Evolutionary conservation across 495 filamentous ascomycete species (phyloP), one percentile per base, ranked within the genome.

Genomic region (Hypoxylon cercidicola): DNA sequence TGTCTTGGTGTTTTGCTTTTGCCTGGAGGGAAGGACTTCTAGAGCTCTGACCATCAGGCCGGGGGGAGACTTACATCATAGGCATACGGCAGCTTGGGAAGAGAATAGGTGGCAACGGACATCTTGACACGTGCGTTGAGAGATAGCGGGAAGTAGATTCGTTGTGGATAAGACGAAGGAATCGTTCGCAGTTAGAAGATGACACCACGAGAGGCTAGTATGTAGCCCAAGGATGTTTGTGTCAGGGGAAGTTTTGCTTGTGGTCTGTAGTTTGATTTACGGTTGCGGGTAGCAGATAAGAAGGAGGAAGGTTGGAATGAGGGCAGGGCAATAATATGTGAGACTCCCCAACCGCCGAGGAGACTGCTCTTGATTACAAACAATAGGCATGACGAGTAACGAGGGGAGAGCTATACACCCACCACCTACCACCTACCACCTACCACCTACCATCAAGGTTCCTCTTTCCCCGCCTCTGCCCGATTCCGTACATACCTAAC

Each of bases 1-100:
- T 44, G 10, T 20, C 18, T 40, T 25, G 30, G 20, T 18, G 11
- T 20, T 23, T 37, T 5, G 15, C 45, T 37, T 4, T 25, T 46
- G 10, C 12, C 13, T 25, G 6, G 9, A 30, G 13, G 34, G 19
- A 12, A 46, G 15, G n/a, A 11, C 23, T 7, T 3, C 25, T 28
- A 28, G 25, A 28, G 25, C 25, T 28, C 19, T n/a, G n/a, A 56
- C 21, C 30, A 28, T 16, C n/a, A 20, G 15, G 8, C 35, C 11
- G 25, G 15, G 6, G 16, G 45, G n/a, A 44, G 12, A 65, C 78
- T 73, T 71, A 82, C 80, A 74, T 81, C 65, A 67, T 82, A 79
- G 32, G 72, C 75, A 46, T 80, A 84, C 15, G 79, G 78, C 20
- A 82, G 69, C 11, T 69, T 43, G 13, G 80, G 78, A 4, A 82